Evolutionary conservation across 177 flowering plant genomes (phyloP).

Genomic region (Vitis hybrid): DNA sequence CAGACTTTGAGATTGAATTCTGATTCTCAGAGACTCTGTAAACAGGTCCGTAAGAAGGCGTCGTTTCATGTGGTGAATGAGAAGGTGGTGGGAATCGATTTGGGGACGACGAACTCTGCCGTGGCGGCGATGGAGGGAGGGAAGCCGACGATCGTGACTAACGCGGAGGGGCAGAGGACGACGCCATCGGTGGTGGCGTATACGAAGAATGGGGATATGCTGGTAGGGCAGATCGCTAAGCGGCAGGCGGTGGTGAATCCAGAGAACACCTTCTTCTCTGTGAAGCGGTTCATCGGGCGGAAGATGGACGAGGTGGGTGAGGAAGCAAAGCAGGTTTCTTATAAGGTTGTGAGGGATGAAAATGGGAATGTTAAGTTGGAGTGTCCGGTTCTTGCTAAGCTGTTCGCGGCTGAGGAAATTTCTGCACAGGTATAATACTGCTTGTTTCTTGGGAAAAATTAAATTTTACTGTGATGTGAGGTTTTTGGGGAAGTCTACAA

Average conservation of each 20-base stretch:
- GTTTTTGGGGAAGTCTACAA: not conserved
- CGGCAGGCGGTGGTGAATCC: slow-evolving; percentile 78
- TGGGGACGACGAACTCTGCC: slow-evolving; percentile 76
- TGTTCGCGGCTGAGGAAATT: slow-evolving; percentile 74
- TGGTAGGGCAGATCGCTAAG: slow-evolving; percentile 77
- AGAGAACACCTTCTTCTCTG: slow-evolving; percentile 73
- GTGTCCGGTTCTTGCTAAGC: slow-evolving; percentile 64
- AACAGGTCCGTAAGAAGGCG: no score
- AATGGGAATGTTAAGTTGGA: slow-evolving; percentile 77
- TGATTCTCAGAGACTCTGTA: no score
- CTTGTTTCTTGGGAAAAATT: not conserved
- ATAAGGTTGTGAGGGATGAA: slow-evolving; percentile 60
- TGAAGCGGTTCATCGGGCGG: slow-evolving; percentile 79
- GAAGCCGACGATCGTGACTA: slow-evolving; percentile 72
- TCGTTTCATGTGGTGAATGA: slow-evolving; percentile 36
- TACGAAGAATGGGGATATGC: slow-evolving; percentile 60
- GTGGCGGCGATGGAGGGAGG: slow-evolving; percentile 85
- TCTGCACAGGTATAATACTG: slow-evolving; percentile 54
- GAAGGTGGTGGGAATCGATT: slow-evolving; percentile 73
- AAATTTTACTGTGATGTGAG: not conserved
- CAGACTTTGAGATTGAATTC: no score
- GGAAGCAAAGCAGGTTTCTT: slow-evolving; percentile 73
- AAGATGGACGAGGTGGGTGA: slow-evolving; percentile 69
- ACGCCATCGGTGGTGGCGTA: slow-evolving; percentile 80
- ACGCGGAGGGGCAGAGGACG: slow-evolving; percentile 74